Percentiles rank a stretch among this genome's conserved stretches.
Evolutionary conservation across 2,329 filamentous ascomycete species (phyloP).

Genomic region (Verticillium zaregamsianum): DNA sequence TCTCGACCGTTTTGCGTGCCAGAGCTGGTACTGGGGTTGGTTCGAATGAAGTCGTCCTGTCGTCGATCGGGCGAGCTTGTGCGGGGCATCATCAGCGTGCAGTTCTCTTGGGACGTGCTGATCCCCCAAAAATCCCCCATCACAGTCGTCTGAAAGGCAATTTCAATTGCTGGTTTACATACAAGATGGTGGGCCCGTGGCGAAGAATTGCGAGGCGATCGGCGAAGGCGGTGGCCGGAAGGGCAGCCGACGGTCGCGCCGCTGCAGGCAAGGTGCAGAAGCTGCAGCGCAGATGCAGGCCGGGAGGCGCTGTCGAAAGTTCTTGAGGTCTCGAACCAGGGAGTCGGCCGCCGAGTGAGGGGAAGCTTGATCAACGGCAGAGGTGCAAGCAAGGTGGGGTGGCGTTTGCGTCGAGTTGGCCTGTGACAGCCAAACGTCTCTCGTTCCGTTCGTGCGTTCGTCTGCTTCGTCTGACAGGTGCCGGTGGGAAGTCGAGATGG

Average conservation of each 20-base stretch:
- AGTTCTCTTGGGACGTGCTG: not conserved
- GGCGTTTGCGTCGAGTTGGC: not conserved
- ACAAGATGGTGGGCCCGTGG: not conserved
- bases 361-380: not conserved
- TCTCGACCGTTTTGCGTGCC: not conserved
- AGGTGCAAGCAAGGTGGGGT: not conserved
- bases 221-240: not conserved
- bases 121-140: not conserved
- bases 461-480: not conserved
- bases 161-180: not conserved
- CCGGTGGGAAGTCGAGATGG: not conserved
- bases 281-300: not conserved
- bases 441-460: not conserved
- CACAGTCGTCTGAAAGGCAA: not conserved
- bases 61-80: not conserved
- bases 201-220: not conserved
- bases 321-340: not conserved
- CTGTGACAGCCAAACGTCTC: not conserved
- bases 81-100: not conserved
- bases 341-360: not conserved
- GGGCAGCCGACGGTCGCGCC: not conserved
- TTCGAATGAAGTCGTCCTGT: not conserved
- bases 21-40: not conserved
- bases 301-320: not conserved
- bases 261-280: not conserved